A percentile compares a stretch with the other conserved stretches of the same genome.
These are phyloP conservation scores for Starmera dryadoides DNA, from an alignment of 805 yeast species.

Conservation along the genomic window DNA sequence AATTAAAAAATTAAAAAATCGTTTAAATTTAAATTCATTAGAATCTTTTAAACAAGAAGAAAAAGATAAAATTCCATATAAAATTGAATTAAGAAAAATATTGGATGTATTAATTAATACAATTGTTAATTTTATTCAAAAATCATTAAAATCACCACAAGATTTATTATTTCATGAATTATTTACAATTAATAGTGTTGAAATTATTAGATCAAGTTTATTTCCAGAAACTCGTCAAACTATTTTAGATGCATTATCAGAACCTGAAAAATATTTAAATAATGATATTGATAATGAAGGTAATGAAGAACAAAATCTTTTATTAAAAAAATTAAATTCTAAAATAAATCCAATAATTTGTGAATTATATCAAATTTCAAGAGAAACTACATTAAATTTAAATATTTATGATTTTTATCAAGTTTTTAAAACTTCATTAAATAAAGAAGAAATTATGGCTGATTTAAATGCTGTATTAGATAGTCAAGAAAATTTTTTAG, in stretches of 20 bases:
- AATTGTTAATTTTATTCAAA: conserved; percentile 12
- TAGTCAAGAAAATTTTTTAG: conserved; percentile 10
- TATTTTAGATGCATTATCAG: conserved; percentile 32
- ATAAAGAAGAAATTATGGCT: conserved; percentile 19
- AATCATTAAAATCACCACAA: conserved; percentile 6
- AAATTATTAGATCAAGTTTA: conserved; percentile 28
- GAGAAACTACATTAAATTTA: conserved; percentile 69
- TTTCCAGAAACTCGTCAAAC: conserved; percentile 37
- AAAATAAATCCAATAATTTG: conserved; percentile 45
- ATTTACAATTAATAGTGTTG: conserved; percentile 28
- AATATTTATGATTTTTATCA: conserved; percentile 62
- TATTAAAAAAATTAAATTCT: conserved; percentile 23
- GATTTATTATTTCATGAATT: conserved; percentile 32
- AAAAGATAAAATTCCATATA: conserved; percentile 9
- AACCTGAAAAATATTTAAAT: conserved; percentile 27
- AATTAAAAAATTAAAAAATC: not conserved
- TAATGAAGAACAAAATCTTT: conserved; percentile 1
- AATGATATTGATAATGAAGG: conserved; percentile 10
- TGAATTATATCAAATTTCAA: conserved; percentile 57
- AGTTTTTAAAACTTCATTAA: conserved; percentile 51
- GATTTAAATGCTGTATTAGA: conserved; percentile 17
- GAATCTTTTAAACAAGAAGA: not conserved
- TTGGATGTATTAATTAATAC: conserved; percentile 9
- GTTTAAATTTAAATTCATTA: not conserved
- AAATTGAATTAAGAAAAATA: conserved; percentile 16